These are phyloP conservation scores for Lepidium africanum DNA, from an alignment of 345 rosid species.

Conservation along the genomic window DNA sequence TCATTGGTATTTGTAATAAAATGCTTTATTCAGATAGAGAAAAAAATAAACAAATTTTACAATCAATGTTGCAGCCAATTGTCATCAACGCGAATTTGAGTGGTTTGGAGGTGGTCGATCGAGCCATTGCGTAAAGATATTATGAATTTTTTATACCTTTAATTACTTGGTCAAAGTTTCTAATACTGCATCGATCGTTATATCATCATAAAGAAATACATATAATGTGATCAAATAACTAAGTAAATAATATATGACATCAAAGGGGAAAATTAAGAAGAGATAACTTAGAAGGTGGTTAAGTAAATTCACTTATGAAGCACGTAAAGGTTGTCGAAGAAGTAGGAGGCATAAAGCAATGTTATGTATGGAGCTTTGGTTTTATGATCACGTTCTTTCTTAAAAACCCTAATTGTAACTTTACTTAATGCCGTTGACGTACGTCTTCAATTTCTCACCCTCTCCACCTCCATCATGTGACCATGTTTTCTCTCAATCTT, in stretches of 20 bases:
- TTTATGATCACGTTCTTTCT: constrained; percentile 23
- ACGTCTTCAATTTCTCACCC: constrained; percentile 27
- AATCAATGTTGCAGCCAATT: background rate
- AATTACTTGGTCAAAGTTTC: background rate
- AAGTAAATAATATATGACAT: background rate
- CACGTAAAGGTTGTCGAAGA: too few species aligned
- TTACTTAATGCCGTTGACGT: constrained; percentile 33
- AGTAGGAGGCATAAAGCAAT: too few species aligned
- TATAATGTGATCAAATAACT: background rate
- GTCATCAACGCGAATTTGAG: background rate
- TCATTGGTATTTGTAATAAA: background rate
- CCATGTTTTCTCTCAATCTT: constrained; percentile 27
- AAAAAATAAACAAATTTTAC: background rate
- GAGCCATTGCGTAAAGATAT: too few species aligned
- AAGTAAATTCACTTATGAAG: background rate
- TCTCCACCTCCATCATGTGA: constrained; percentile 22
- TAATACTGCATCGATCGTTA: background rate
- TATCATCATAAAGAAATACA: background rate
- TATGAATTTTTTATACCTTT: background rate
- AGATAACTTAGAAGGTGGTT: constrained; percentile 14
- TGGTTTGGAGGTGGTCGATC: background rate
- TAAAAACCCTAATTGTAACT: constrained; percentile 19
- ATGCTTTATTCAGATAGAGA: background rate
- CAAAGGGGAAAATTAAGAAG: background rate
- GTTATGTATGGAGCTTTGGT: constrained; percentile 19